Evolutionary conservation across 2,329 filamentous ascomycete species (phyloP).

Genomic region (Neofusicoccum cordaticola): DNA sequence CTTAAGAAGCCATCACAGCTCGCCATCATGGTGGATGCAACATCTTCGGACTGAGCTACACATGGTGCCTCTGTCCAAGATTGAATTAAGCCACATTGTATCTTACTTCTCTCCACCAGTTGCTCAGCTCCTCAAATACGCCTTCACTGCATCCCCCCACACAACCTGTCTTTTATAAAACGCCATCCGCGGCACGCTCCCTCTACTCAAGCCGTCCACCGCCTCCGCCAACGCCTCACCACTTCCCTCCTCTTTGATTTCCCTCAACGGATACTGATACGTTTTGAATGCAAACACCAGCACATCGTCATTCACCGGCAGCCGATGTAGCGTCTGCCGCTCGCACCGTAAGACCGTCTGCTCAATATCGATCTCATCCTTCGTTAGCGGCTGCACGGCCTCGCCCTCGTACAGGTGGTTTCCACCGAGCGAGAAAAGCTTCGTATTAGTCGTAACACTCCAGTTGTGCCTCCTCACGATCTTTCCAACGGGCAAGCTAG

Average conservation of each 20-base stretch:
- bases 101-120: too few species aligned
- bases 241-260: constrained; percentile 56
- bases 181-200: constrained; percentile 57
- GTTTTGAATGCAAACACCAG: constrained; percentile 59
- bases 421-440: constrained; percentile 41
- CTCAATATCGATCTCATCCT: constrained; percentile 2
- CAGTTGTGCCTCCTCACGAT: constrained; percentile 58
- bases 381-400: constrained; percentile 21
- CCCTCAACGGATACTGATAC: constrained; percentile 55
- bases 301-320: constrained; percentile 45
- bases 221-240: constrained; percentile 54
- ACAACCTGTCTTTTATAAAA: constrained; percentile 58
- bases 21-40: too few species aligned
- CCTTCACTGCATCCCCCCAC: constrained; percentile 56
- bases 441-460: constrained; percentile 43
- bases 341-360: constrained; percentile 52
- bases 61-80: too few species aligned
- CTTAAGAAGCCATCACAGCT: too few species aligned
- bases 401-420: constrained; percentile 45
- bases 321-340: constrained; percentile 59
- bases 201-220: constrained; percentile 58
- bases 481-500: constrained; percentile 51
- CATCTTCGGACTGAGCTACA: too few species aligned
- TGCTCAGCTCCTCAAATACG: constrained; percentile 53
- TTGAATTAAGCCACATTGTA: too few species aligned